Base-by-base conservation (phyloP, 805 yeast species). In the Wickerhamiella azymoides region DNA sequence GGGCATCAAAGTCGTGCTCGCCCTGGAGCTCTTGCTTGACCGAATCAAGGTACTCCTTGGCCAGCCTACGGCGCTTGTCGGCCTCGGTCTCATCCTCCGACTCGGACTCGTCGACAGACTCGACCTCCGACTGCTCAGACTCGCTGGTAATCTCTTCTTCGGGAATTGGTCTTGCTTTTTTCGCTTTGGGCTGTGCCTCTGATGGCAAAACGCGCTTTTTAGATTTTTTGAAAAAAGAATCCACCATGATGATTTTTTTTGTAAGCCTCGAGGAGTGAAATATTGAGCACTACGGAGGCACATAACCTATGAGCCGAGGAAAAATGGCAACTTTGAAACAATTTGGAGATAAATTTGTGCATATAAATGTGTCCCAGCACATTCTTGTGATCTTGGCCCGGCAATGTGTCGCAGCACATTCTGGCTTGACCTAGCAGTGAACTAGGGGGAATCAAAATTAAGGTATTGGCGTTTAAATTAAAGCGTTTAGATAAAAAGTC, bases 51-150 rank as follows among this genome's bases (percentile, higher is more conserved):
- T 92, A 92, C 62, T 88, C 92, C 62, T 86, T 86, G 14, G 97
- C 97, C 49, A 92, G 70, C 58, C 97, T 71, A 64, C 98, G 76
- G 63, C 98, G 76, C 63, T 84, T 86, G 58, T 92, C 98, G 0
- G 95, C 93, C 8, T 88, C 93, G 40, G 76, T 75, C 62, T 89
- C 97, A 14, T 70, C 71, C 13, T 68, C 76, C 52, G 77, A 76
- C 54, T 80, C 93, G 53, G 79, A 92, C n/a, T 80, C 56, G 59
- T 81, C 92, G 52, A 52, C 56, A 25, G 50, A 47, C 6, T 42
- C 50, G 24, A 14, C 30, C n/a, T 35, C 18, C 14, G 46, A 55
- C 24, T 40, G 50, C 5, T 50, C 56, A 14, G 39, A 51, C 14
- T 48, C 53, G 19, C 46, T 49, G 16, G 44, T 40, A 6, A 44